Evolutionary conservation across 2,329 filamentous ascomycete species (phyloP).

Genomic region (Pseudonectria buxi): DNA sequence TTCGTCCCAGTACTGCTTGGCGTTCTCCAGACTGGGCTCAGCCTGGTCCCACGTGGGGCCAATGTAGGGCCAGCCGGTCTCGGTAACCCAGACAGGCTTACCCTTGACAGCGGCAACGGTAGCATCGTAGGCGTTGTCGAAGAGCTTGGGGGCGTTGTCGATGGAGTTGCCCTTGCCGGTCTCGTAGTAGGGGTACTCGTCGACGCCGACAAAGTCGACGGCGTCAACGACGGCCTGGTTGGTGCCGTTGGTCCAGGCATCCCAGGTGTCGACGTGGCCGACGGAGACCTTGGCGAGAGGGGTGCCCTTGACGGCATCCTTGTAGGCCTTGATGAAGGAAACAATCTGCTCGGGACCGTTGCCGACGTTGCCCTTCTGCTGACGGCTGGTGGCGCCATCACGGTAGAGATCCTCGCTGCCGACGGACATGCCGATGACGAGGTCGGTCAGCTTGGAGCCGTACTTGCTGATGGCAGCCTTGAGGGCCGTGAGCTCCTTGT

Average conservation of each 20-base stretch:
- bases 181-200: slow-evolving; percentile 63
- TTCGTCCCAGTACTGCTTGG: slow-evolving; percentile 56
- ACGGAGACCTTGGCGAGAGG: slow-evolving; percentile 42
- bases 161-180: slow-evolving; percentile 48
- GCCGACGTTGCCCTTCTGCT: slow-evolving; percentile 57
- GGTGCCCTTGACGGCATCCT: slow-evolving; percentile 45
- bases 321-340: slow-evolving; percentile 60
- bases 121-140: slow-evolving; percentile 42
- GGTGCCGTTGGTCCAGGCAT: slow-evolving; percentile 51
- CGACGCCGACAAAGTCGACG: slow-evolving; percentile 58
- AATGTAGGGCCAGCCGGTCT: slow-evolving; percentile 58
- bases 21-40: slow-evolving; percentile 49
- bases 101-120: slow-evolving; percentile 39
- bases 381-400: slow-evolving; percentile 51
- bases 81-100: slow-evolving; percentile 55
- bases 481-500: slow-evolving; percentile 54
- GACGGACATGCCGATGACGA: slow-evolving; percentile 58
- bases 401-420: slow-evolving; percentile 65
- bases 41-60: slow-evolving; percentile 50
- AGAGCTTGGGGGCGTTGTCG: slow-evolving; percentile 47
- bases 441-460: slow-evolving; percentile 45
- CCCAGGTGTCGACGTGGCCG: slow-evolving; percentile 65
- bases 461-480: slow-evolving; percentile 47
- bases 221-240: slow-evolving; percentile 56
- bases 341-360: slow-evolving; percentile 52